Conservation (phyloP, 2,329 filamentous ascomycete genomes). For the Aaosphaeria arxii region DNA sequence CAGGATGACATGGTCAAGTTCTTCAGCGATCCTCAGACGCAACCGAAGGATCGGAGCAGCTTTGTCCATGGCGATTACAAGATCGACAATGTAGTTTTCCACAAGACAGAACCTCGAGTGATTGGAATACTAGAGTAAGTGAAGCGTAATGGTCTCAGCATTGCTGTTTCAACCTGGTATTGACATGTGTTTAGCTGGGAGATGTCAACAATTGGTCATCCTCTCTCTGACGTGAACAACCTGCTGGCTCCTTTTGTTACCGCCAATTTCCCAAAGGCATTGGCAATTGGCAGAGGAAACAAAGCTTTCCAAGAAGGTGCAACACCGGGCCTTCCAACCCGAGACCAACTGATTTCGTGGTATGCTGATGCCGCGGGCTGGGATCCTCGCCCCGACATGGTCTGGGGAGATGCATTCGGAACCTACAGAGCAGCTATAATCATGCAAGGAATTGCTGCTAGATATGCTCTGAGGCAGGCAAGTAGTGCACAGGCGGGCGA, state of each 20-base stretch:
- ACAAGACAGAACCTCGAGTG: conserved; percentile 81
- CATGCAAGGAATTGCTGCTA: conserved; percentile 88
- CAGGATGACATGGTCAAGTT: conserved; percentile 77
- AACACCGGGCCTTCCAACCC: conserved; percentile 64
- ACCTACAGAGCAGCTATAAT: conserved; percentile 60
- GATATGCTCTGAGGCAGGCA: conserved; percentile 81
- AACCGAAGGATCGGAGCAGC: conserved; percentile 73
- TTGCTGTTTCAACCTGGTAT: background rate
- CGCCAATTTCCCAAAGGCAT: conserved; percentile 36
- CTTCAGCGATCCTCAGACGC: conserved; percentile 65
- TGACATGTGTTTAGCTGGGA: conserved; percentile 61
- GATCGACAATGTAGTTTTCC: conserved; percentile 66
- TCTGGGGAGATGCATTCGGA: conserved; percentile 64
- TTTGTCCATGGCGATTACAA: conserved; percentile 97
- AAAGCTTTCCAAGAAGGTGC: conserved; percentile 59
- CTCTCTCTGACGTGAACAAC: conserved; percentile 86
- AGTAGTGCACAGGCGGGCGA: conserved; percentile 78
- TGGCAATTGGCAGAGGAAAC: conserved; percentile 39
- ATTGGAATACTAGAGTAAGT: conserved; percentile 85
- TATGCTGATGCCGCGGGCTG: conserved; percentile 69
- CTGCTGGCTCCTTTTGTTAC: conserved; percentile 53
- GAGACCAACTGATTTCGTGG: conserved; percentile 61
- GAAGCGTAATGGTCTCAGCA: background rate
- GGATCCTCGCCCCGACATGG: conserved; percentile 60
- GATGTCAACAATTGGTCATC: conserved; percentile 97